Evolutionary conservation across 148 eudicot species (phyloP), one percentile per base, ranked within the genome.

Genomic region (Limonium bicolor): DNA sequence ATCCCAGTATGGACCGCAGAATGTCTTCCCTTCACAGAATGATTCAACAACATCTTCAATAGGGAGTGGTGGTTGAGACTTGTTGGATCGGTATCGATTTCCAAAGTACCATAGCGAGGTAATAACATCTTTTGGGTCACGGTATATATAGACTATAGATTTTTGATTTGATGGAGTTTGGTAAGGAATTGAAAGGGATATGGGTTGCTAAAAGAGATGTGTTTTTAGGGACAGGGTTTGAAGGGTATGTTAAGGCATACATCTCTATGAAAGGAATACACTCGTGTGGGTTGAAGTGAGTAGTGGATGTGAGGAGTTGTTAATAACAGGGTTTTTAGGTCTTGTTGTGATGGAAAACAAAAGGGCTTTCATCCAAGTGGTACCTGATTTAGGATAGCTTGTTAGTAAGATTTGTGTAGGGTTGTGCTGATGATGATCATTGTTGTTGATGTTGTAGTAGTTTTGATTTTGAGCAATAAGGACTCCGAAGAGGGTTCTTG

Each of bases 1-100:
- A 44, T 63, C 62, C 62, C 67, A 63, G 19, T 41, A 43, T 3
- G 67, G 62, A 2, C 62, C 67, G 14, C 1, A 50, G 3, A 1
- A 2, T 3, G 3, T 41, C 9, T 10, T 15, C 1, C 61, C 67
- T 10, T 36, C 37, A 12, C 46, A 55, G 19, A 56, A 59, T 31
- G 18, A 18, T 0, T 51, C 56, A 26, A 59, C 33, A 18, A 38
- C 46, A 19, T 59, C 57, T 2, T 59, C 56, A 1, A 59, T 9
- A 20, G 41, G 38, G 15, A 46, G 2, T 8, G 49, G 20, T 4
- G 17, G 18, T 14, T 29, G 20, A 6, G 37, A 2, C 27, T 38
- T 54, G 38, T 34, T 16, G 20, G 33, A 0, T n/a, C n/a, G n/a
- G n/a, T n/a, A n/a, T n/a, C n/a, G n/a, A n/a, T n/a, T n/a, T n/a